These are phyloP conservation scores for Fagopyrum homotropicum DNA, from an alignment of 148 eudicot species.

Conservation along the genomic window DNA sequence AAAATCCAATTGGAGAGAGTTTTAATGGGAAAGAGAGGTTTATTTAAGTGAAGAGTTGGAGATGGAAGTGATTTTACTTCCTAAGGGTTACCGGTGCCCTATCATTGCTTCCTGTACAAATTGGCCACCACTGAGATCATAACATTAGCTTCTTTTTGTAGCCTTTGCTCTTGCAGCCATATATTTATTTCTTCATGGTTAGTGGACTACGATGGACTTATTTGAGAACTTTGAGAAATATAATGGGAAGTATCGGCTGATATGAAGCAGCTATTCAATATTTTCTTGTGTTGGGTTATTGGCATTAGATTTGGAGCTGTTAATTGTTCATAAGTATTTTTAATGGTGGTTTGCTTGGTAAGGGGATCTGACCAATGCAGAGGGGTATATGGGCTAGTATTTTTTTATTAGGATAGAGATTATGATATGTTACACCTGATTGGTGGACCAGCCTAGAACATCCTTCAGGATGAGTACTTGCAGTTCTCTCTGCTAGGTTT, in stretches of 20 bases:
- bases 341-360: neutral
- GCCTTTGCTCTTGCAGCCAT: neutral
- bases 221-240: neutral
- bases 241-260: neutral
- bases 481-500: neutral
- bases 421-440: too few relatives aligned
- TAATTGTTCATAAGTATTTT: neutral
- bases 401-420: too few relatives aligned
- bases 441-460: too few relatives aligned
- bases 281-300: neutral
- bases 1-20: neutral
- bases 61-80: neutral
- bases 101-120: neutral
- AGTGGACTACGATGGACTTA: neutral
- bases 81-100: neutral
- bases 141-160: neutral
- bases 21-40: neutral
- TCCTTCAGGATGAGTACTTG: too few relatives aligned
- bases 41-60: neutral
- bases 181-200: neutral
- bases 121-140: neutral
- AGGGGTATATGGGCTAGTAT: neutral
- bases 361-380: neutral
- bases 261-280: neutral
- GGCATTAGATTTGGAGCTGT: neutral